phyloP scores from a whole-genome alignment of 2,329 filamentous ascomycete species.

The Berkeleyomyces basicola region DNA sequence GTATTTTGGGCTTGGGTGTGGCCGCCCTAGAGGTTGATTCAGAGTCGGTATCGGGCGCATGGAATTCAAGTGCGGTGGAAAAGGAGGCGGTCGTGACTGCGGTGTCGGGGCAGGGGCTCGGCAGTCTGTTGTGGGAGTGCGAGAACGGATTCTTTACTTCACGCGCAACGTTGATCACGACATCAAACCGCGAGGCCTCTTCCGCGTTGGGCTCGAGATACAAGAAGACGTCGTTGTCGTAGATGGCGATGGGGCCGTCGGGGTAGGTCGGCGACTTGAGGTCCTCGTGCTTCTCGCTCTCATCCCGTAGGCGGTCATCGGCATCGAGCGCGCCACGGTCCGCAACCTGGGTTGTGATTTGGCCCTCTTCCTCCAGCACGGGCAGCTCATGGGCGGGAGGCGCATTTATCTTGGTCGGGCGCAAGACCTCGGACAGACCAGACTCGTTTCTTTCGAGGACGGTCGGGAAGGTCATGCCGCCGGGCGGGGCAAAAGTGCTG shows the following conservation, averaged over 20 bases:
- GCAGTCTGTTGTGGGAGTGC: slow-evolving; percentile 17
- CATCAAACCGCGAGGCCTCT: slow-evolving; percentile 61
- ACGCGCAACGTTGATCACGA: slow-evolving; percentile 70
- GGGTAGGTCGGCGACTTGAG: slow-evolving; percentile 72
- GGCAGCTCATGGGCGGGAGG: not conserved
- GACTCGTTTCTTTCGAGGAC: slow-evolving; percentile 43
- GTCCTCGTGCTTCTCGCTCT: slow-evolving; percentile 59
- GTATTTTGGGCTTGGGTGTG: slow-evolving; percentile 28
- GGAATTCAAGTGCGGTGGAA: slow-evolving; percentile 20
- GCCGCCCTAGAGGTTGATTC: slow-evolving; percentile 41
- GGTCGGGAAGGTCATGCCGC: slow-evolving; percentile 48
- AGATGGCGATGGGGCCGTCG: slow-evolving; percentile 66
- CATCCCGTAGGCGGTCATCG: slow-evolving; percentile 29
- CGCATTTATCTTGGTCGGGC: slow-evolving; percentile 32
- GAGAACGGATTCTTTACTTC: slow-evolving; percentile 66
- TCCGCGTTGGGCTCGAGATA: slow-evolving; percentile 68
- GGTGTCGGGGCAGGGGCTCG: slow-evolving; percentile 34
- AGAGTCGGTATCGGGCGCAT: slow-evolving; percentile 20
- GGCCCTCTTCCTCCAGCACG: slow-evolving; percentile 35
- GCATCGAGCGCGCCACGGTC: slow-evolving; percentile 39
- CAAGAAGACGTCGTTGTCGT: slow-evolving; percentile 59
- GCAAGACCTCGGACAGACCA: slow-evolving; percentile 40
- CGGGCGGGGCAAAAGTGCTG: slow-evolving; percentile 41
- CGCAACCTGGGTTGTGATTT: slow-evolving; percentile 45
- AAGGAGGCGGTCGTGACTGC: slow-evolving; percentile 37